These are phyloP conservation scores for Castanea mollissima DNA, from an alignment of 306 rosid species.

Conservation along the genomic window DNA sequence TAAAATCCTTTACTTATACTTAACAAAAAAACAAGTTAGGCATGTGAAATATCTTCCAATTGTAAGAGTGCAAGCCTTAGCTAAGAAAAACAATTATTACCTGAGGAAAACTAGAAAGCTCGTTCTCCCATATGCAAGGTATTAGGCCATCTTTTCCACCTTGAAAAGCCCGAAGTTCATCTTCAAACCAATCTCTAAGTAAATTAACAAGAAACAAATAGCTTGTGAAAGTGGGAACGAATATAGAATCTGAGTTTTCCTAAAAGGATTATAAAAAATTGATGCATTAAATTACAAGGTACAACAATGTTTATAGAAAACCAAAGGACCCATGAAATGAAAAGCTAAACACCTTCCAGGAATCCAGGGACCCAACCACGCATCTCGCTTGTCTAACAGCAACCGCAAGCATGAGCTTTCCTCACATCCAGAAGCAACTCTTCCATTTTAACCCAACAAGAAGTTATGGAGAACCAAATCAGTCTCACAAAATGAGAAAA, in stretches of 20 bases:
- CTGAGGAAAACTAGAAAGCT: constrained; percentile 89
- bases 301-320: not conserved
- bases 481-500: constrained; percentile 18
- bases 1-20: too few relatives aligned
- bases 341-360: constrained; percentile 81
- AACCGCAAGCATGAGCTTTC: constrained; percentile 96
- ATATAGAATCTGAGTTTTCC: not conserved
- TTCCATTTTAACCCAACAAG: constrained; percentile 33
- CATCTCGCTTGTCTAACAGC: constrained; percentile 92
- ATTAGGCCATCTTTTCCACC: constrained; percentile 91
- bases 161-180: constrained; percentile 96
- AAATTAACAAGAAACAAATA: constrained; percentile 18
- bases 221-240: not conserved
- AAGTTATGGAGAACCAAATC: constrained; percentile 31
- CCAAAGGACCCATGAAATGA: constrained; percentile 13
- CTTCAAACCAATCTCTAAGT: constrained; percentile 96
- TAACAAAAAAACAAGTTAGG: too few relatives aligned
- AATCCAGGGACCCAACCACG: constrained; percentile 99
- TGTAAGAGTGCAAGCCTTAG: not conserved
- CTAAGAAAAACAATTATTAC: constrained; percentile 32
- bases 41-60: not conserved
- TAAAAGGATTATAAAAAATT: not conserved
- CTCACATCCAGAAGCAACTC: constrained; percentile 79
- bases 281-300: constrained; percentile 3
- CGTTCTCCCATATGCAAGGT: constrained; percentile 90